phyloP scores from a whole-genome alignment of 176 grass and related monocot species.

The Saccharum spontaneum region DNA sequence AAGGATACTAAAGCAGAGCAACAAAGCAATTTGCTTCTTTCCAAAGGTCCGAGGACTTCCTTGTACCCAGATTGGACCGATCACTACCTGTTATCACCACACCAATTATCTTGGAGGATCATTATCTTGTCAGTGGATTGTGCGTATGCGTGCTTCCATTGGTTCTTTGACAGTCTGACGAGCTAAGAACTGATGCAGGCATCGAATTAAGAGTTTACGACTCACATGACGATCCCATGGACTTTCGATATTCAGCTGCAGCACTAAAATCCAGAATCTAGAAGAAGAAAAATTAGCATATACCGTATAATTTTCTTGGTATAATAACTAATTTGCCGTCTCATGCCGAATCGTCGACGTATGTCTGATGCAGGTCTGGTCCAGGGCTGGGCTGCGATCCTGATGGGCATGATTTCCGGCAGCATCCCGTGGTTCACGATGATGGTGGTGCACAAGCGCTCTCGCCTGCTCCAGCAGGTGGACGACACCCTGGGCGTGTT shows the following conservation, averaged over 20 bases:
- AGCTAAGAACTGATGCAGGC: not conserved
- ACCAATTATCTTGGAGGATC: not conserved
- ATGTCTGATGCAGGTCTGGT: slow-evolving; percentile 52
- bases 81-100: not conserved
- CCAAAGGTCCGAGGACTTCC: slow-evolving; percentile 13
- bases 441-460: slow-evolving; percentile 98
- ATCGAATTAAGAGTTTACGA: not conserved
- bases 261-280: too few species aligned
- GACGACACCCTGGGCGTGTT: slow-evolving; percentile 96
- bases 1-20: not conserved
- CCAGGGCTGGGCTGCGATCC: slow-evolving; percentile 86
- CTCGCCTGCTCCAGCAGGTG: slow-evolving; percentile 62
- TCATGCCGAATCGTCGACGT: not conserved
- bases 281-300: too few species aligned
- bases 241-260: too few species aligned
- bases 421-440: slow-evolving; percentile 99
- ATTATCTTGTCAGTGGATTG: not conserved
- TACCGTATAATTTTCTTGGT: too few species aligned
- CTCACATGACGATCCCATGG: too few species aligned
- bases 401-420: slow-evolving; percentile 79
- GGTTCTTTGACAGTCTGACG: not conserved
- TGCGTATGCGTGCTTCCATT: not conserved
- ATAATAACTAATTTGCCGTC: not conserved
- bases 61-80: not conserved
- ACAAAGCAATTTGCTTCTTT: not conserved